These are phyloP conservation scores for Apiotrichum siamense DNA, from an alignment of 1,284 basidiomycete species.

Conservation along the genomic window DNA sequence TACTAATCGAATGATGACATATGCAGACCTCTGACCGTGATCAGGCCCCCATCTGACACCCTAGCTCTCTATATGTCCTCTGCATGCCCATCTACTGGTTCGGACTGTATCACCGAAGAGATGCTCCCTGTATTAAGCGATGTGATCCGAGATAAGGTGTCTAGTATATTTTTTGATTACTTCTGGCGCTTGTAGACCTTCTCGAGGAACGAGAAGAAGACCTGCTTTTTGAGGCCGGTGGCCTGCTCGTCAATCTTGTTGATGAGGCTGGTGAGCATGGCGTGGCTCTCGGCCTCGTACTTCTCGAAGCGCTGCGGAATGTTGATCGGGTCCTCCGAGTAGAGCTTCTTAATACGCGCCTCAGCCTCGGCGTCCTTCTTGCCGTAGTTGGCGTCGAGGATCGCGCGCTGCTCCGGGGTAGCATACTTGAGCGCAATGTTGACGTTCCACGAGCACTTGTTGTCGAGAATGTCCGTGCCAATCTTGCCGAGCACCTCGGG, in stretches of 20 bases:
- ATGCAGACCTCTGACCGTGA: too few relatives aligned
- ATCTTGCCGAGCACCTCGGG: slow-evolving; percentile 94
- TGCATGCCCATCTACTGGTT: too few relatives aligned
- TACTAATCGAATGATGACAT: too few relatives aligned
- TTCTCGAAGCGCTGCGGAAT: slow-evolving; percentile 62
- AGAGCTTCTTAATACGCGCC: slow-evolving; percentile 70
- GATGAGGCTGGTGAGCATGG: slow-evolving; percentile 61
- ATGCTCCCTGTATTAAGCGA: too few relatives aligned
- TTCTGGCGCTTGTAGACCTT: slow-evolving; percentile 88
- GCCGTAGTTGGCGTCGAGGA: slow-evolving; percentile 76
- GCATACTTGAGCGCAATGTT: slow-evolving; percentile 74
- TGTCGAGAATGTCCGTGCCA: slow-evolving; percentile 96
- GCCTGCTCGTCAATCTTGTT: slow-evolving; percentile 60
- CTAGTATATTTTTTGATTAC: too few relatives aligned
- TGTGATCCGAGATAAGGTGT: too few relatives aligned
- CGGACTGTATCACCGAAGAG: too few relatives aligned
- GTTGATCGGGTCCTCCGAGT: slow-evolving; percentile 58
- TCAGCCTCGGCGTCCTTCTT: slow-evolving; percentile 64
- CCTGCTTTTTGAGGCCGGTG: slow-evolving; percentile 65
- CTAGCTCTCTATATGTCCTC: too few relatives aligned
- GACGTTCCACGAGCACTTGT: slow-evolving; percentile 98
- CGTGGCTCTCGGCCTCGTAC: slow-evolving; percentile 75
- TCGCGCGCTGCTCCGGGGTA: slow-evolving; percentile 57
- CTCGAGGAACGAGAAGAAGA: slow-evolving; percentile 76
- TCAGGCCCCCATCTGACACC: too few relatives aligned